Evolutionary conservation across 164 flowering plant genomes (phyloP).

Genomic region (Chloranthus sessilifolius): DNA sequence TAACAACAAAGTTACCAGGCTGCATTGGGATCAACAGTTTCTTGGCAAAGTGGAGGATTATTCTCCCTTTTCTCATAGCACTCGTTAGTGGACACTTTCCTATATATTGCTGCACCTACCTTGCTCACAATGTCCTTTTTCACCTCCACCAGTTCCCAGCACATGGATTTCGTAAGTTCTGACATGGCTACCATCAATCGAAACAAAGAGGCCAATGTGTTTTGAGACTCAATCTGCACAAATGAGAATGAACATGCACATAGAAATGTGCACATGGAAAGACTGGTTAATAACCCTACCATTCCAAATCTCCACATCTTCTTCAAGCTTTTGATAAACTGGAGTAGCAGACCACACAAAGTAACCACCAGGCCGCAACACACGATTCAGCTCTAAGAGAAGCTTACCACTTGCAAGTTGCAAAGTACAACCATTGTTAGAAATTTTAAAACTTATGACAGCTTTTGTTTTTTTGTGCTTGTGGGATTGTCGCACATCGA

Average conservation of each 20-base stretch:
- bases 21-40: constrained; percentile 86
- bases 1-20: constrained; percentile 55
- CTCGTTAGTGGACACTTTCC: constrained; percentile 70
- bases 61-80: constrained; percentile 73
- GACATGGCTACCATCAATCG: constrained; percentile 62
- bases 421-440: too few relatives aligned
- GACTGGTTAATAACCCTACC: constrained; percentile 26
- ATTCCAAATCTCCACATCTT: constrained; percentile 67
- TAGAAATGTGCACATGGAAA: not conserved
- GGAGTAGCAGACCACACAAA: constrained; percentile 94
- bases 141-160: constrained; percentile 77
- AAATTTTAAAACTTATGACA: too few relatives aligned
- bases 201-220: too few relatives aligned
- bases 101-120: constrained; percentile 70
- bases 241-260: too few relatives aligned
- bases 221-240: too few relatives aligned
- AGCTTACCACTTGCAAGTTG: constrained; percentile 72
- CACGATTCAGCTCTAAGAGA: constrained; percentile 72
- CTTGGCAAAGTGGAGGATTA: constrained; percentile 69
- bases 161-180: constrained; percentile 66
- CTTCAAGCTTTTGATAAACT: constrained; percentile 46
- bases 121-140: constrained; percentile 54
- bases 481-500: too few relatives aligned
- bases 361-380: constrained; percentile 79
- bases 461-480: too few relatives aligned